phyloP scores from a whole-genome alignment of 2,329 filamentous ascomycete genomes.

The Ciborinia camelliae region DNA sequence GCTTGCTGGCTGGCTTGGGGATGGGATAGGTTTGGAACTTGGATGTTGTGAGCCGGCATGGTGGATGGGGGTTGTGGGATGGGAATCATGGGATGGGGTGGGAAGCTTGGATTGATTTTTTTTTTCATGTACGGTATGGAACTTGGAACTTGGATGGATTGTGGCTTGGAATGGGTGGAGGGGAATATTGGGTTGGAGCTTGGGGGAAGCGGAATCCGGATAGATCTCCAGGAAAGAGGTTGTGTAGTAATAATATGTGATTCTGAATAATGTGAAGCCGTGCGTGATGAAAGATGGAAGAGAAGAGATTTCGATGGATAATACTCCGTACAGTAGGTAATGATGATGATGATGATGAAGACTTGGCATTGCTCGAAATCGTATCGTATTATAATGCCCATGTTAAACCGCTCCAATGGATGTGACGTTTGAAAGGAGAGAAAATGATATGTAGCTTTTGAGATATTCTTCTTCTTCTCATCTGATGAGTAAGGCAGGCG shows the following conservation, averaged over 20 bases:
- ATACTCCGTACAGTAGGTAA: too few relatives aligned
- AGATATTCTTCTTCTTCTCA: background rate
- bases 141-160: background rate
- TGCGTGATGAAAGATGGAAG: background rate
- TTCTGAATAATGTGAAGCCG: background rate
- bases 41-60: background rate
- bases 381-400: background rate
- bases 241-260: background rate
- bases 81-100: background rate
- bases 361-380: background rate
- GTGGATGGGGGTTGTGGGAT: background rate
- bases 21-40: background rate
- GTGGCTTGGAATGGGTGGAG: background rate
- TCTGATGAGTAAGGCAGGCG: background rate
- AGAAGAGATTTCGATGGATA: background rate
- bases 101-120: background rate
- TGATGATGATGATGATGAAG: background rate
- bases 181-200: background rate
- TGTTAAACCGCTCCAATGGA: too few relatives aligned
- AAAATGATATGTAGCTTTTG: background rate
- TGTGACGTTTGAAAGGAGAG: background rate
- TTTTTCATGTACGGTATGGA: too few relatives aligned
- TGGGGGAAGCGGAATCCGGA: background rate
- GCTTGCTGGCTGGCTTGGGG: too few relatives aligned
- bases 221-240: background rate